Conservation (phyloP, 805 yeast species). For the Lachancea dasiensis region DNA sequence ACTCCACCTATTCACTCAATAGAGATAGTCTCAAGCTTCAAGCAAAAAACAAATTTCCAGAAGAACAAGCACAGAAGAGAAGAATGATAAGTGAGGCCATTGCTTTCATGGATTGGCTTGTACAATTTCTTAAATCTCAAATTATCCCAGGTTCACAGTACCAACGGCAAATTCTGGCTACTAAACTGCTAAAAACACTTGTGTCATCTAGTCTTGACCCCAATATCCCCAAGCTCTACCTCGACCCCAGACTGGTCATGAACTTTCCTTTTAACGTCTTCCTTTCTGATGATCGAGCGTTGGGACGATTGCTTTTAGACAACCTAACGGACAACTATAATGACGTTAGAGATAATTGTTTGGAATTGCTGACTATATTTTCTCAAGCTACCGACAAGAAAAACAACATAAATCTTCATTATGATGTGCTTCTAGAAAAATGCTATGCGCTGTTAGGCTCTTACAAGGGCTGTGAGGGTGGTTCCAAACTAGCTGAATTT, state of each 20-base stretch:
- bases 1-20: slow-evolving; percentile 53
- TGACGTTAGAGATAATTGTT: slow-evolving; percentile 58
- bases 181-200: slow-evolving; percentile 41
- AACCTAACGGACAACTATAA: slow-evolving; percentile 66
- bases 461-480: slow-evolving; percentile 67
- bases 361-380: slow-evolving; percentile 38
- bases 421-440: slow-evolving; percentile 15
- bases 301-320: slow-evolving; percentile 49
- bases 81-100: slow-evolving; percentile 31
- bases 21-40: slow-evolving; percentile 45
- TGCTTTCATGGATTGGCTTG: slow-evolving; percentile 38
- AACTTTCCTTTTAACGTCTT: slow-evolving; percentile 44
- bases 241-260: slow-evolving; percentile 41
- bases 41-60: slow-evolving; percentile 34
- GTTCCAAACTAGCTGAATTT: slow-evolving; percentile 60
- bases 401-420: slow-evolving; percentile 7
- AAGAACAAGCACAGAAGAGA: slow-evolving; percentile 33
- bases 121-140: slow-evolving; percentile 34
- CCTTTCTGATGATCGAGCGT: slow-evolving; percentile 34
- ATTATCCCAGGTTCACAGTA: slow-evolving; percentile 54
- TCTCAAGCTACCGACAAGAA: slow-evolving; percentile 14
- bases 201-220: slow-evolving; percentile 53
- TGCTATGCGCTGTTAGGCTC: slow-evolving; percentile 38
- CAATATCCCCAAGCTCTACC: slow-evolving; percentile 32
- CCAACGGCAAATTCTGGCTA: slow-evolving; percentile 45